Base-by-base conservation (phyloP, 495 filamentous ascomycete genomes). In the Xylaria sp. region DNA sequence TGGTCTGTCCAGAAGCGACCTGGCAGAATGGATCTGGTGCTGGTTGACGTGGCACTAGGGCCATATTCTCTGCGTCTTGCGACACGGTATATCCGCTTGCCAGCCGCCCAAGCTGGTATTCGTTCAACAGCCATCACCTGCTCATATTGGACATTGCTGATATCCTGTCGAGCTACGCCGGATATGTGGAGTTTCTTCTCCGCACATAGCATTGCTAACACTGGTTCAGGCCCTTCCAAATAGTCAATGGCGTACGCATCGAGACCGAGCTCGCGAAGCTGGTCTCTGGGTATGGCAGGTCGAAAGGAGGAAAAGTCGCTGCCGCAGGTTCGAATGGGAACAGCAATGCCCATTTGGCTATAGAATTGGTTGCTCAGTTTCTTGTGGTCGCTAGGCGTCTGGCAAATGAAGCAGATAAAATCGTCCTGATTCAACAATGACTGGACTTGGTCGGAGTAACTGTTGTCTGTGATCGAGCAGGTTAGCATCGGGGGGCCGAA, bases 151-250 rank as follows among this genome's bases (percentile, higher is more conserved):
- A 87, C 81, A 7, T 92, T 86, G 2, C 79, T 86, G 40, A 93
- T 87, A 31, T 93, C 88, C n/a, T 74, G 76, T 52, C 88, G 80
- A 17, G 86, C 81, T 46, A 97, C 84, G 0, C 87, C 91, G 0
- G 91, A 91, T n/a, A 82, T 79, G 73, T 97, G 88, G 3, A 98
- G 72, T 29, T 79, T 83, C 26, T 83, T 84, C 63, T 92, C 90
- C 31, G 85, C 85, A 75, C 93, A 97, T 40, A 99, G 86, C 91
- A 97, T 94, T 29, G 93, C 89, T 37, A 98, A 81, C 3, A 99
- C 93, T 5, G 93, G 89, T 19, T 92, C 92, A 1, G 96, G 96
- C 0, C 94, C 96, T 31, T 88, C 85, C 14, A 99, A 76, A 67
- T 84, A 93, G 73, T 98, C 91, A 4, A 91, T 83, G 5, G 92